Evolutionary conservation across 805 yeast species (phyloP), one percentile per base, ranked within the genome.

Genomic region (Cyberlindnera veronae): DNA sequence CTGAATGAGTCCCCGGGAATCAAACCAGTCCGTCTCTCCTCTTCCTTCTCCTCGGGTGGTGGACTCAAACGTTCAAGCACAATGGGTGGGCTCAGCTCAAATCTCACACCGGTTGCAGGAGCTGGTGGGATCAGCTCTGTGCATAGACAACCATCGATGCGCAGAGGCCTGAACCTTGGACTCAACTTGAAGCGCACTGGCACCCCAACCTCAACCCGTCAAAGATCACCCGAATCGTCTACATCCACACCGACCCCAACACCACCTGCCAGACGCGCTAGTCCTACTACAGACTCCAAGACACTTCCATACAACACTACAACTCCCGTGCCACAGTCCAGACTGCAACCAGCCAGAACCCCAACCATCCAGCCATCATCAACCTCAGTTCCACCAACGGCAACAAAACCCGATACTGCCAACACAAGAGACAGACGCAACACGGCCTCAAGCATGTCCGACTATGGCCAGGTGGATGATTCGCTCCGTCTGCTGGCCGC

Each of bases 401-500:
- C 32, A 4, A 7, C 34, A 10, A 32, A 15, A 11, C 6, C 12
- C 12, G 32, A 19, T 27, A 29, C 21, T 13, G 23, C 21, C 13
- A 17, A 34, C 12, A 31, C 24, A 21, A 39, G 49, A 5, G 32
- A 43, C 22, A 45, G 60, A 41, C 44, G 53, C 36, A 49, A 55
- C 35, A 53, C 58, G 1, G 45, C 43, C 23, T 50, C 54, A 1
- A 42, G 39, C 8, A 32, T 16, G 9, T 43, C 45, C 4, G 49
- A 48, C 16, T 51, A 49, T 15, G 55, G 46, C 14, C 77, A 70
- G 29, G 64, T 81, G 6, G 77, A 76, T 42, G 76, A 72, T 5
- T 74, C 79, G 35, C 60, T 83, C 35, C 69, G 86, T 45, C 62
- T 71, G 8, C 61, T 84, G 32, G 91, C 91, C 0, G 64, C 76